Evolutionary conservation across 305 asterid genomes (phyloP), one percentile per base, ranked within the genome.

Genomic region (Solanum hybrid): DNA sequence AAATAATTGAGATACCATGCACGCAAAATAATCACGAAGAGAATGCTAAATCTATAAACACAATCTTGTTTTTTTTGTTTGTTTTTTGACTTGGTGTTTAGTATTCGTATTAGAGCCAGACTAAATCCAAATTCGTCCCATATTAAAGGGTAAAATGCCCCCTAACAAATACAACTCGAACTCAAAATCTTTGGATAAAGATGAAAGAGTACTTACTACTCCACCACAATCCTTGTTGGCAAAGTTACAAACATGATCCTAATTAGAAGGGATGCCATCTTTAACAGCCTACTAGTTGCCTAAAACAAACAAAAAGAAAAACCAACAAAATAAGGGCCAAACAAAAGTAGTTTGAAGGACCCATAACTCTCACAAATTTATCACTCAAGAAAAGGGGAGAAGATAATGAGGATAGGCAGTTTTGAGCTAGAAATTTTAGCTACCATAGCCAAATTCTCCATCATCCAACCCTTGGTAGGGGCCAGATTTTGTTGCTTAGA

Each of bases 331-430:
- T 83, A 42, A 42, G 87, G 87, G 8, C 33, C 71, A 42, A 35
- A 83, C 74, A 83, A 83, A 46, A 28, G 12, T 9, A 42, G 87
- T 3, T 83, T 31, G 40, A 83, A 83, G 75, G 57, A 85, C 37
- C 83, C 67, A 40, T 51, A 85, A 7, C 74, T 73, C 33, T 89
- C 84, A 71, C 57, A 51, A 20, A 89, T 42, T 26, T 42, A 73
- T 76, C 57, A 86, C 29, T 86, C 31, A 85, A 40, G 51, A 34
- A 67, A 74, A 20, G 34, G 86, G 69, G 40, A 87, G 90, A n/a
- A 89, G 90, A 91, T 71, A 90, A 74, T 86, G 86, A 90, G 91
- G 94, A 93, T 91, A 92, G 82, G 75, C 75, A 81, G 89, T 86
- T 89, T 84, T 75, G 91, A 71, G 86, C 51, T 85, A 89, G 86